Evolutionary conservation across 345 rosid genomes (phyloP).

Genomic region (Garcia nutans): DNA sequence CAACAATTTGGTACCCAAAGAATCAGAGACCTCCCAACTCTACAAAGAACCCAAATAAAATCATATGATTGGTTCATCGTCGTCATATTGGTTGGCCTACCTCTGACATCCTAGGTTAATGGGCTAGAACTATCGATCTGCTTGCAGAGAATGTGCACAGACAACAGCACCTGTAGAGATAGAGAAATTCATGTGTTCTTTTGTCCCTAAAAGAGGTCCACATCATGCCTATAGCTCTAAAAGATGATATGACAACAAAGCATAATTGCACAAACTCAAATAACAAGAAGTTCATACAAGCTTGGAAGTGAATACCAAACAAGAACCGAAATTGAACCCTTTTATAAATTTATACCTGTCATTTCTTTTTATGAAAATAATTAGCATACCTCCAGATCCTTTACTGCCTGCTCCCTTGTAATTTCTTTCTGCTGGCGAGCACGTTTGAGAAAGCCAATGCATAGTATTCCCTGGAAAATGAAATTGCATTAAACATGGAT

Average conservation of each 20-base stretch:
- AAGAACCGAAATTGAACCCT: neutral
- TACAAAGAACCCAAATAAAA: neutral
- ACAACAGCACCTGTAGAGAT: neutral
- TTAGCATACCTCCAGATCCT: conserved; percentile 73
- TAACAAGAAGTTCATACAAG: neutral
- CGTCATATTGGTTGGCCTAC: neutral
- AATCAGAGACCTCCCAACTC: neutral
- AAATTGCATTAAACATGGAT: neutral
- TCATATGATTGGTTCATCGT: neutral
- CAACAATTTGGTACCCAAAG: neutral
- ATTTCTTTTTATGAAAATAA: conserved; percentile 2
- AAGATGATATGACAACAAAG: neutral
- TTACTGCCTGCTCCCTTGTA: conserved; percentile 76
- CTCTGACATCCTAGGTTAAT: neutral
- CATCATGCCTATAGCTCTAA: neutral
- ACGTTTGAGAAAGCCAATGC: conserved; percentile 87
- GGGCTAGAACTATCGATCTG: neutral
- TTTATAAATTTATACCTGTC: neutral
- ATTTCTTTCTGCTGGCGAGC: conserved; percentile 63
- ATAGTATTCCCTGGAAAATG: conserved; percentile 64
- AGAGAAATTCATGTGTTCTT: neutral
- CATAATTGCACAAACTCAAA: neutral
- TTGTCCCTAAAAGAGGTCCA: neutral
- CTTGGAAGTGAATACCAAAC: neutral
- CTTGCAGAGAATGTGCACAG: neutral